Base-by-base conservation (phyloP, 768 basidiomycete species). In the Pleurotus tuber-regium region DNA sequence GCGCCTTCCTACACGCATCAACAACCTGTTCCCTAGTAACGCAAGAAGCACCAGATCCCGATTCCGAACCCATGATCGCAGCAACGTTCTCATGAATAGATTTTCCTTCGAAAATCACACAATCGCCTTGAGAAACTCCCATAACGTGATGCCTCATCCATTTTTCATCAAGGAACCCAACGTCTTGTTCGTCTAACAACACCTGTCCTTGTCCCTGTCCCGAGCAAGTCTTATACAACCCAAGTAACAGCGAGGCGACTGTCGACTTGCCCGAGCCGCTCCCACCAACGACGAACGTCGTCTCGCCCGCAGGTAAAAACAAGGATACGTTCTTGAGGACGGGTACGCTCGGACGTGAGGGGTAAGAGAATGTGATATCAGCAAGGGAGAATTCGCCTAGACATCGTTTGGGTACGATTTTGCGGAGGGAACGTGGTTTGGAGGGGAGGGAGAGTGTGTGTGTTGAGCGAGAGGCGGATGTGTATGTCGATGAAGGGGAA, bases 261-360 rank as follows among this genome's bases (percentile, higher is more conserved):
- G 93, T 98, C 19, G 90, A 92, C 71, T 98, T 98, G 30, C 96
- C 94, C 2, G 84, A 91, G 7, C 96, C 95, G 4, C 92, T 96
- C 0, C 87, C 69, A 8, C 96, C 96, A 16, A 98, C 92, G 58
- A 98, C 80, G 49, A 92, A 95, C 2, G 97, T 92, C 23, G 82
- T 87, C 62, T 96, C 90, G 57, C 85, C 82, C 2, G 89, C 82
- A 1, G 73, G 70, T 58, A 98, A 72, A 54, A 75, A 76, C 64
- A 97, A 78, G 10, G 82, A 83, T 42, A 92, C 64, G 50, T 82
- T 72, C 19, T 73, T 63, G 46, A 98, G 77, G 14, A 94, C 79
- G 1, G 78, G 78, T 9, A 80, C 77, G 46, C 85, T 79, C 2
- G 88, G 78, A 16, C 87, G 83, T 4, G 86, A 75, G 1, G 94